Base-by-base conservation (phyloP, 345 rosid species). In the Moringa oleifera region DNA sequence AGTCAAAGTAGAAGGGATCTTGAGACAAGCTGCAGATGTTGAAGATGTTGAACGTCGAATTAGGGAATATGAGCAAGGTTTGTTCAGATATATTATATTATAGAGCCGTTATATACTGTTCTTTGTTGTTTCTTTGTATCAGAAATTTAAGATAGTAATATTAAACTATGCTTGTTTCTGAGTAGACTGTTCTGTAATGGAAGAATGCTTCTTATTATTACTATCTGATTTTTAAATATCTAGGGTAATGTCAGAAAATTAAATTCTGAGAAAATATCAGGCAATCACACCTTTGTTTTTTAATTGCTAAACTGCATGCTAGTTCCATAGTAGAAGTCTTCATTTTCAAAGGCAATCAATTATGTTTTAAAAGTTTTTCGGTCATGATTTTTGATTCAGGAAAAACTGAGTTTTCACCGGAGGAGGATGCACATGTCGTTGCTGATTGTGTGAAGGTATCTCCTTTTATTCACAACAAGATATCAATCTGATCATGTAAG, bases 11-110 rank as follows among this genome's bases (percentile, higher is more conserved):
- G 97, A 94, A 87, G 99, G 99, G 63, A 87, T 94, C 68, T 77
- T 94, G 83, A 81, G 99, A 67, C 97, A 94, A 78, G 99, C 99
- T 71, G 99, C 99, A 41, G 96, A 86, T 75, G 99, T 94, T 19
- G 97, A 94, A 58, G 95, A 88, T 72, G 99, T 94, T 67, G 88
- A 90, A 74, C 83, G 55, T 71, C 86, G 99, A 60, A 83, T 94
- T 80, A 83, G 84, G 23, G 97, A 88, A 71, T 94, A 83, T 64
- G 97, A 90, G 77, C 85, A 90, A 72, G 99, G 99, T 94, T 72
- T 64, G 81, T 80, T 66, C 20, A 57, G 28, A 59, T 31, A 45
- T 56, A 57, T 59, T 50, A 37, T 50, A 31, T 62, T 21, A 60
- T 57, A 52, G 46, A 20, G 7, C 1, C 36, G 50, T 31, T 63